Base-by-base conservation (phyloP, 1,139 yeast species). In the Magnusiomyces sp. region DNA sequence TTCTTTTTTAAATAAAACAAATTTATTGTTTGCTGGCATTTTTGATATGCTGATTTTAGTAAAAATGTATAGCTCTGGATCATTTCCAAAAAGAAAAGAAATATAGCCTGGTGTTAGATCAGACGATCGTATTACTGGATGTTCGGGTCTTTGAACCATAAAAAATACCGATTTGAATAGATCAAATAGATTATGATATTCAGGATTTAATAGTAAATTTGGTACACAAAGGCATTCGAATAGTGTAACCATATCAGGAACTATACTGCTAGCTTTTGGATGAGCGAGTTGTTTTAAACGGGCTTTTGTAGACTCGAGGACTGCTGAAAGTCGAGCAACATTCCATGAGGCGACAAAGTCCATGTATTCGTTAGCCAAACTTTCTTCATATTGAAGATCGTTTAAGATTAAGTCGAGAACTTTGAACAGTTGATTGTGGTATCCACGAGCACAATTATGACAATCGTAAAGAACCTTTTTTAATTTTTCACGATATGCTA, bases 381-480 rank as follows among this genome's bases (percentile, higher is more conserved):
- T 55, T 7, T 48, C 50, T 7, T 56, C 59, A 41, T 55, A 53
- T 13, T 53, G 53, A 42, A 40, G 47, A 6, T 51, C 46, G 16
- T 51, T 52, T 6, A 42, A 33, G 45, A 51, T 41, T 29, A 51
- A 38, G 38, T 47, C 44, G 20, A 47, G 52, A 38, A 51, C 41
- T 9, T 45, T 47, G 7, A 51, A 19, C 23, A 51, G 16, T 10
- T 47, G 48, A 27, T 49, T 34, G 31, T 51, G 54, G 34, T 43
- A 51, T 38, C 47, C 48, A n/a, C 54, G 47, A 5, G 51, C 53
- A 71, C 77, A 5, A 53, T 68, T 1, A 58, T 66, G 19, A 75
- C 77, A 1, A 53, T 64, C 7, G 38, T 58, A 13, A 50, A 62
- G 39, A 58, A 62, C 32, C 9, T 60, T 5, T 16, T 50, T 17